Evolutionary conservation across 805 yeast species (phyloP).

Genomic region (Candida endomychidarum): DNA sequence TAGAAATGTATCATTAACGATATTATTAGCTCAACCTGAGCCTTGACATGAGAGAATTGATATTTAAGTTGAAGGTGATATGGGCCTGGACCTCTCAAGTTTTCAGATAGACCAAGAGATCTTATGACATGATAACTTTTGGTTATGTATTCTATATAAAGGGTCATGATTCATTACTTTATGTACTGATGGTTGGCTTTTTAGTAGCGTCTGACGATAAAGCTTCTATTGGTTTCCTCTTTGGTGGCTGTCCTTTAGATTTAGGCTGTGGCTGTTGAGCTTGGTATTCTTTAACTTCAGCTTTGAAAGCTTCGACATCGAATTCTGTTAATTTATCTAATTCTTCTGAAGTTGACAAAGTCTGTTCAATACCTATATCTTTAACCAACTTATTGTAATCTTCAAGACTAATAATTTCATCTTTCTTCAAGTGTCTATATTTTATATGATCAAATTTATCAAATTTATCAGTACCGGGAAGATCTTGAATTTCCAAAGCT

Average conservation of each 20-base stretch:
- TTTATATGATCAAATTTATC: conserved; percentile 32
- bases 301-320: conserved; percentile 2
- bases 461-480: conserved; percentile 33
- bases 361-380: neutral
- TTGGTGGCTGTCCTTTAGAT: neutral
- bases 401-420: conserved; percentile 17
- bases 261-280: neutral
- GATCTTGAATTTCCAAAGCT: conserved; percentile 35
- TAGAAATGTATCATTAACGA: conserved; percentile 11
- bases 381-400: conserved; percentile 8
- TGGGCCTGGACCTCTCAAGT: too few species aligned
- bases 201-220: neutral
- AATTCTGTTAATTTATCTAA: conserved; percentile 16
- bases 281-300: neutral
- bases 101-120: too few species aligned
- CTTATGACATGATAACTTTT: too few species aligned
- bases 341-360: conserved; percentile 36
- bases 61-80: too few species aligned
- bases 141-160: too few species aligned
- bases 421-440: conserved; percentile 33
- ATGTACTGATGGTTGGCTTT: conserved; percentile 2
- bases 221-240: conserved; percentile 7
- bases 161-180: neutral
- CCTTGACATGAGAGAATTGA: too few species aligned
- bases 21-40: neutral